Evolutionary conservation across 768 basidiomycete genomes (phyloP).

Genomic region (Exidia glandulosa): DNA sequence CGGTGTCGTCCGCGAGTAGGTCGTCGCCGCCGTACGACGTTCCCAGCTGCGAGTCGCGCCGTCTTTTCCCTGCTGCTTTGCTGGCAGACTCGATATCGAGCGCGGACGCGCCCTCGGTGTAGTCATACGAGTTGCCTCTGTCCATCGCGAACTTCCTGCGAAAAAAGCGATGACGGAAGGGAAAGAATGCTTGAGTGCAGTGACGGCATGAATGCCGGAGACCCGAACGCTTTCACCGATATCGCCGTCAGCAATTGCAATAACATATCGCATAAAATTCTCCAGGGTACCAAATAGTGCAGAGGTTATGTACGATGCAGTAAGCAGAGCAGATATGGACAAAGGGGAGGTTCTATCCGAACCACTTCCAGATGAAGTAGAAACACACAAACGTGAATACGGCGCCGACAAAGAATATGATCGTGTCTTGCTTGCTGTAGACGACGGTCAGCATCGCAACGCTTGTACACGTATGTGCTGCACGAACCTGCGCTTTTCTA

Average conservation of each 20-base stretch:
- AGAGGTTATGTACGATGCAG: too few species aligned
- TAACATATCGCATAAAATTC: neutral
- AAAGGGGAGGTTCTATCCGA: slow-evolving; percentile 56
- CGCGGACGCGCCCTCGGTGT: slow-evolving; percentile 77
- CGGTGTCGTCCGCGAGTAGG: slow-evolving; percentile 39
- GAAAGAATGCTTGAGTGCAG: too few species aligned
- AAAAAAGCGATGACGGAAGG: neutral
- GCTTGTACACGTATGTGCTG: neutral
- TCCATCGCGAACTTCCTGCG: neutral
- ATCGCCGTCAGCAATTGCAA: too few species aligned
- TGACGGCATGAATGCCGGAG: too few species aligned
- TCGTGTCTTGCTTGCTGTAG: slow-evolving; percentile 87
- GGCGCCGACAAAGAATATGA: slow-evolving; percentile 81
- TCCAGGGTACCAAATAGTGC: neutral
- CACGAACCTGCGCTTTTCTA: slow-evolving; percentile 82
- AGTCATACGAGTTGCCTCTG: slow-evolving; percentile 32
- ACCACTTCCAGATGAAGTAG: slow-evolving; percentile 83
- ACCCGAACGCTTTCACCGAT: too few species aligned
- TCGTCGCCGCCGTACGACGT: slow-evolving; percentile 45
- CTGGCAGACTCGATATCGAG: slow-evolving; percentile 59
- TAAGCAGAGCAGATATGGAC: too few species aligned
- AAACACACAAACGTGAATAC: slow-evolving; percentile 88
- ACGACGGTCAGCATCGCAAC: neutral
- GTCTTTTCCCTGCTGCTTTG: slow-evolving; percentile 33
- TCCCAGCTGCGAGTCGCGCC: slow-evolving; percentile 60